These are phyloP conservation scores for Coemansia sp. DNA, from an alignment of 192 early-diverging fungal species.

Conservation along the genomic window DNA sequence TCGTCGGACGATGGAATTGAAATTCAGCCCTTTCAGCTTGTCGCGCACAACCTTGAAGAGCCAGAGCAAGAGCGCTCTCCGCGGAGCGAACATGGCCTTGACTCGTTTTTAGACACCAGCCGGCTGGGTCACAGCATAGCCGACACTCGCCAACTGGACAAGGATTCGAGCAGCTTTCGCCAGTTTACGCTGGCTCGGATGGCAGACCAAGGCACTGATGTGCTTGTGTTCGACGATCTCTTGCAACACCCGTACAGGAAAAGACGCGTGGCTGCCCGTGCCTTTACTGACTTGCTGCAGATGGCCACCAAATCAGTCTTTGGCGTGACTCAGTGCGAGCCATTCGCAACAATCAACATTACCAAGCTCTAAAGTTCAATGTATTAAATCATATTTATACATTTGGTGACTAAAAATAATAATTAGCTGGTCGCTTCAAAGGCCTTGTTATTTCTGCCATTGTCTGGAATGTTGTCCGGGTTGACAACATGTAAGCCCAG, in stretches of 20 bases:
- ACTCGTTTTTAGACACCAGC: slow-evolving; percentile 34
- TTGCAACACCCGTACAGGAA: slow-evolving; percentile 18
- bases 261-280: slow-evolving; percentile 37
- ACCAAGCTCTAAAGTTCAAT: not conserved
- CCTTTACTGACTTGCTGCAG: slow-evolving; percentile 40
- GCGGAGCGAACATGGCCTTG: slow-evolving; percentile 16
- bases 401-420: not conserved
- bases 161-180: slow-evolving; percentile 26
- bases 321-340: slow-evolving; percentile 10
- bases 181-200: slow-evolving; percentile 21
- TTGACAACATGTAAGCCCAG: slow-evolving; percentile 10
- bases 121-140: not conserved
- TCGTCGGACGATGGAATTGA: slow-evolving; percentile 33
- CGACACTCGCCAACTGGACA: not conserved
- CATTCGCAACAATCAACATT: slow-evolving; percentile 16
- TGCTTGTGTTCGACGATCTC: slow-evolving; percentile 18
- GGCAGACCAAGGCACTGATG: not conserved
- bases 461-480: not conserved
- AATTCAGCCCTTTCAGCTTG: slow-evolving; percentile 35
- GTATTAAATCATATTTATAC: too few species aligned
- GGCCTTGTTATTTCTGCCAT: not conserved
- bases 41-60: slow-evolving; percentile 5
- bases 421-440: slow-evolving; percentile 5
- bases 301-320: slow-evolving; percentile 34
- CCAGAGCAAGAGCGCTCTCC: not conserved